Base-by-base conservation (phyloP, 2,329 filamentous ascomycete genomes). In the Aspergillus proliferans region DNA sequence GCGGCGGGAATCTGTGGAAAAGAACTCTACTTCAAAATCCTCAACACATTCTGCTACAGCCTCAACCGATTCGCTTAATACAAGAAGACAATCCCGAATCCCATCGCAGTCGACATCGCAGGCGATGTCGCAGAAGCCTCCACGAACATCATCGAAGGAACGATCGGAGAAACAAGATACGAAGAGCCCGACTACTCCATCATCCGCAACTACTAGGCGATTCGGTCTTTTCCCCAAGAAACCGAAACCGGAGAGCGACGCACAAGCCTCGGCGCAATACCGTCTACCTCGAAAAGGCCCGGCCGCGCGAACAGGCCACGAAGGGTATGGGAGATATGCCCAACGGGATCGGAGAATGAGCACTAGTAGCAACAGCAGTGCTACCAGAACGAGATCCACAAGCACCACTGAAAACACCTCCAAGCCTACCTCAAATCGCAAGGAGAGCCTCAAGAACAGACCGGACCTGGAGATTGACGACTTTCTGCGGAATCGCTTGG, bases 291-390 rank as follows among this genome's bases (percentile, higher is more conserved):
- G 86, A 24, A 92, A 89, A 67, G 91, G 92, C 0, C 92, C 92
- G 19, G 82, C 80, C 14, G 92, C 92, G 38, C 92, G 92, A n/a
- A 97, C 92, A 34, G 92, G 92, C 0, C 90, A 97, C 61, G 92
- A 97, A 71, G 73, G 72, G 24, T 78, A 79, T 55, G 73, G 73
- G 10, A 76, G 67, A 55, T 74, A 76, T 58, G 65, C 66, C 4
- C 67, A 69, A 48, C 66, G 74, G 39, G 73, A 73, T 41, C 67
- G 74, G 46, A 73, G 70, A 51, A 47, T 64, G 45, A 76, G 73
- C 47, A 58, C 67, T 43, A 64, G 70, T 48, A 73, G 65, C 54
- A 69, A 57, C 28, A 72, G 60, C 12, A 21, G 18, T 40, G 38
- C 10, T 40, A 67, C 63, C 33, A 67, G 70, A 52, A 68, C 62